phyloP scores from a whole-genome alignment of 306 rosid genomes.

The Trifolium pratense region DNA sequence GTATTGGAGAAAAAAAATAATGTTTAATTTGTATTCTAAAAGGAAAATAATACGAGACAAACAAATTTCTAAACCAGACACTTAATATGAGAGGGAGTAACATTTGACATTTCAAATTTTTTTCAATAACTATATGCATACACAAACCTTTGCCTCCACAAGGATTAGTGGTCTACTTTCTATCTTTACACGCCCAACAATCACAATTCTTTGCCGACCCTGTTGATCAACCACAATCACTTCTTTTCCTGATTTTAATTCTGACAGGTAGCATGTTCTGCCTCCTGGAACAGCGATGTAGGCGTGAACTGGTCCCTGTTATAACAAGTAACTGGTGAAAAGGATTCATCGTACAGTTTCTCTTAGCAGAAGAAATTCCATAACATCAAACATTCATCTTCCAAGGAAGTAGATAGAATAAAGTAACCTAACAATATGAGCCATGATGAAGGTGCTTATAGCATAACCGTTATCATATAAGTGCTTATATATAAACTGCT shows the following conservation, averaged over 20 bases:
- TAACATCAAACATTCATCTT: neutral
- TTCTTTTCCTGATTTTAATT: constrained; percentile 83
- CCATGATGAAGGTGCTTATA: neutral
- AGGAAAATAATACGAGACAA: no score
- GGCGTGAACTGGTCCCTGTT: constrained; percentile 61
- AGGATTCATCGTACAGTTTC: neutral
- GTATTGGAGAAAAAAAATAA: neutral
- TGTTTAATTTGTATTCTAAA: no score
- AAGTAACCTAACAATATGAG: neutral
- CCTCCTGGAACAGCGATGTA: constrained; percentile 89
- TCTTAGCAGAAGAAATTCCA: neutral
- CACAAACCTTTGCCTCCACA: constrained; percentile 87
- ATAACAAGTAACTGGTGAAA: constrained; percentile 10
- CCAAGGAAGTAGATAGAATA: neutral
- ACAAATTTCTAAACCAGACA: no score
- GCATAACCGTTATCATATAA: no score
- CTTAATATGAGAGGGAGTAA: neutral
- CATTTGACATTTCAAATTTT: neutral
- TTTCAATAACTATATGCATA: no score
- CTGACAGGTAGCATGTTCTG: constrained; percentile 84
- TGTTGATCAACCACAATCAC: constrained; percentile 78
- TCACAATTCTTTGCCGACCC: constrained; percentile 71
- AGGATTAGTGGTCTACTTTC: constrained; percentile 84
- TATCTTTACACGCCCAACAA: constrained; percentile 88
- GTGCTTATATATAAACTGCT: neutral